These are phyloP conservation scores for Coniophora puteana DNA, from an alignment of 1,284 basidiomycete genomes.

Conservation along the genomic window DNA sequence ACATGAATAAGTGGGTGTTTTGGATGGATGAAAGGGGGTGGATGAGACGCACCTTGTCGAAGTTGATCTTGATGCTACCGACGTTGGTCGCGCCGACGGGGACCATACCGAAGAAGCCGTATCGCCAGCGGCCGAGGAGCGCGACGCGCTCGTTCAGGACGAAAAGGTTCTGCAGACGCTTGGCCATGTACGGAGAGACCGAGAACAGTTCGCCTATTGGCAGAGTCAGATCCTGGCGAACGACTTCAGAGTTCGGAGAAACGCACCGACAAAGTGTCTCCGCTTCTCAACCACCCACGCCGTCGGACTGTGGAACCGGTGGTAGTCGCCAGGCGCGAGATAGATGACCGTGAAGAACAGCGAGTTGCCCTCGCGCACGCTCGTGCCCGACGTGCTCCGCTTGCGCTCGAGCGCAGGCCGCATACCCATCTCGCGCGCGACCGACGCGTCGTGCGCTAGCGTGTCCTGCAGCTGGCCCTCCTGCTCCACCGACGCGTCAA, in stretches of 20 bases:
- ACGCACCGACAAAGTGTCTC: slow-evolving; percentile 86
- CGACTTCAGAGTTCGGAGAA: neutral
- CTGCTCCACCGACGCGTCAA: slow-evolving; percentile 62
- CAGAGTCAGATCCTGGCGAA: neutral
- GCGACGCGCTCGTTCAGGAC: slow-evolving; percentile 98
- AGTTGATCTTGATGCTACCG: slow-evolving; percentile 95
- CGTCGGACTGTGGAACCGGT: slow-evolving; percentile 94
- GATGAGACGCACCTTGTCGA: slow-evolving; percentile 71
- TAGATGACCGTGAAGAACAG: slow-evolving; percentile 96
- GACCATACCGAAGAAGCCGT: slow-evolving; percentile 97
- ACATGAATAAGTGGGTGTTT: slow-evolving; percentile 5
- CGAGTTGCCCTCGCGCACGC: slow-evolving; percentile 67
- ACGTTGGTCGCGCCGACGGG: slow-evolving; percentile 99
- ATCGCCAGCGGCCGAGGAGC: slow-evolving; percentile 91
- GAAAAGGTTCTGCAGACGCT: slow-evolving; percentile 89
- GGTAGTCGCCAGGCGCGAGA: slow-evolving; percentile 97
- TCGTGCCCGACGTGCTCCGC: slow-evolving; percentile 41
- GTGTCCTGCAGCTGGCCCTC: slow-evolving; percentile 51
- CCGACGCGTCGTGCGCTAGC: slow-evolving; percentile 60
- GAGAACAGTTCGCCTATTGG: slow-evolving; percentile 85
- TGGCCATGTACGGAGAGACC: slow-evolving; percentile 95
- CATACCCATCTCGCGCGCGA: slow-evolving; percentile 66
- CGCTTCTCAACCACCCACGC: slow-evolving; percentile 97
- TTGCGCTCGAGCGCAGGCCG: slow-evolving; percentile 37
- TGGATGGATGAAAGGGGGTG: neutral